Evolutionary conservation across 2,329 filamentous ascomycete genomes (phyloP), one percentile per base, ranked within the genome.

Genomic region (Clonostachys byssicola): DNA sequence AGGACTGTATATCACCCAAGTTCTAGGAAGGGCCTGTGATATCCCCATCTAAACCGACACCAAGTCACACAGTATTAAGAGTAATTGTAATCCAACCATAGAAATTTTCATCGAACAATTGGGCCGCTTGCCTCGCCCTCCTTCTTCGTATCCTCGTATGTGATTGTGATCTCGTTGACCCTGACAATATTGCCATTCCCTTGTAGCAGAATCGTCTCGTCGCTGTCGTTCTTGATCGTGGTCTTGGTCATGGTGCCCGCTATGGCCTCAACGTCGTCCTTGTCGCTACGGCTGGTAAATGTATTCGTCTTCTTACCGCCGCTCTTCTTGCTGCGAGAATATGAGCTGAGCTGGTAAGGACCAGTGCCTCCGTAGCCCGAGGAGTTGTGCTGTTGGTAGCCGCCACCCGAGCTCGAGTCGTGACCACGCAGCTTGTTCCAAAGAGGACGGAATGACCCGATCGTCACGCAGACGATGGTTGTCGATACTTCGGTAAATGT

Each of bases 361-460:
- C 34, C 10, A 13, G 12, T 12, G 12, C n/a, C 35, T n/a, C 52
- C 46, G 30, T 49, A 53, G 6, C 34, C 43, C 3, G 52, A 52
- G 45, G 49, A 46, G 35, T 52, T 43, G 45, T 54, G 50, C 14
- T 53, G 51, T 12, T 52, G 52, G 16, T 44, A 48, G 18, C 52
- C 52, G 17, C 51, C 47, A 13, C 48, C 52, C 1, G 51, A 52
- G 43, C 49, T 52, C 12, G 51, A 52, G 12, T 51, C 50, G 16
- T 48, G 43, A 14, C 51, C 49, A 4, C 48, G 45, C 13, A 54
- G 10, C 36, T 49, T 52, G 43, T 51, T 50, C 35, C 49, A 51
- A 1, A 39, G 42, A 5, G 43, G 43, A 10, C 34, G 43, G 13
- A 45, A 35, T 6, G 43, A 17, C 6, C 16, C 34, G n/a, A 45